Conservation (phyloP, 305 asterid genomes). For the Fraxinus velutina region DNA sequence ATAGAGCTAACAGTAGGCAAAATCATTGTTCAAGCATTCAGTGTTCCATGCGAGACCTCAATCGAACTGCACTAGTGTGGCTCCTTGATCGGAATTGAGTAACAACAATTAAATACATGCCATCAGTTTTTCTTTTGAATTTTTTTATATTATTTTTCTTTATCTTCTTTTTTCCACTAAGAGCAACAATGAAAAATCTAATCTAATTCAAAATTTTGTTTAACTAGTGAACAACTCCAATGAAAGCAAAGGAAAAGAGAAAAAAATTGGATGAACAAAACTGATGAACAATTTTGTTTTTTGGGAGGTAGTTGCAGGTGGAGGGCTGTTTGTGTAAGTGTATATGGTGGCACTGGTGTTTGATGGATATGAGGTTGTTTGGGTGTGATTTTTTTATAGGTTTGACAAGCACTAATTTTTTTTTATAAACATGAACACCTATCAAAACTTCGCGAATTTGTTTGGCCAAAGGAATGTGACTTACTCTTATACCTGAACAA, state of each 20-base stretch:
- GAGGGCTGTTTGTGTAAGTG: background rate
- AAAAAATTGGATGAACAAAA: background rate
- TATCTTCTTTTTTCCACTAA: background rate
- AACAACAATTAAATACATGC: background rate
- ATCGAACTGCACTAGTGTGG: background rate
- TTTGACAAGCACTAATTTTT: background rate
- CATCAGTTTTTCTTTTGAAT: background rate
- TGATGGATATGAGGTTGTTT: background rate
- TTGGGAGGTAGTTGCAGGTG: background rate
- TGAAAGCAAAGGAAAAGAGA: background rate
- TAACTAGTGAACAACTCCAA: background rate
- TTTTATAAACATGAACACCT: background rate
- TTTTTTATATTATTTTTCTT: background rate
- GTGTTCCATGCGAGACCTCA: background rate
- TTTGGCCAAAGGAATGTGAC: background rate
- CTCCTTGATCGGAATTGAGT: background rate
- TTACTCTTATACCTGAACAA: background rate
- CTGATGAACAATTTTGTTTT: background rate
- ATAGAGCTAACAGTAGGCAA: background rate
- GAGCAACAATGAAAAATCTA: background rate
- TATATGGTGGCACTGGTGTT: background rate
- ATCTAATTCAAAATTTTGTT: background rate
- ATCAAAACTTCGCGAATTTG: background rate
- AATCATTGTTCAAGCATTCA: background rate
- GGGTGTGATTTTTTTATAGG: background rate